These are phyloP conservation scores for Scutellaria barbata DNA, from an alignment of 257 asterid species.

Conservation along the genomic window DNA sequence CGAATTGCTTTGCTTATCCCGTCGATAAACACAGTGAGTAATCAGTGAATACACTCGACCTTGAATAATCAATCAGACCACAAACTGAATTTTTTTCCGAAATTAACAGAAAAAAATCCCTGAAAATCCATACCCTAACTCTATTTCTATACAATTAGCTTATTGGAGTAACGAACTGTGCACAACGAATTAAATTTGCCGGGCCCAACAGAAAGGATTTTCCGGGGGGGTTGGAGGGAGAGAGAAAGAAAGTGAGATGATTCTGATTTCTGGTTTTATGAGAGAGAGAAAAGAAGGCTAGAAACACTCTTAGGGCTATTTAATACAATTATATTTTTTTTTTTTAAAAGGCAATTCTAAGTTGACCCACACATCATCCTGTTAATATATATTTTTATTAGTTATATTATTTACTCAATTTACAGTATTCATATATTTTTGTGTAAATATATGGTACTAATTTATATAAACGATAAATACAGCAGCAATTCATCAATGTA, in stretches of 20 bases:
- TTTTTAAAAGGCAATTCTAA: too few relatives aligned
- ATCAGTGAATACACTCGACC: slow-evolving; percentile 33
- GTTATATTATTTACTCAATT: too few relatives aligned
- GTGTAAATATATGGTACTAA: too few relatives aligned
- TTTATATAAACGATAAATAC: too few relatives aligned
- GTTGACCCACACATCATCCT: too few relatives aligned
- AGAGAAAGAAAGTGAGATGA: slow-evolving; percentile 27
- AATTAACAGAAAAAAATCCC: neutral
- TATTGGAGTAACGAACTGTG: slow-evolving; percentile 24
- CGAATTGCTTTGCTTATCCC: slow-evolving; percentile 15
- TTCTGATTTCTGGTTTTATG: slow-evolving; percentile 26
- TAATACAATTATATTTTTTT: too few relatives aligned
- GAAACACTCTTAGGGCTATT: neutral
- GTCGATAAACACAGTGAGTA: slow-evolving; percentile 27
- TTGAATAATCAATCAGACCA: slow-evolving; percentile 36
- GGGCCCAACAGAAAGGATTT: slow-evolving; percentile 32
- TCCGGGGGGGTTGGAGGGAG: slow-evolving; percentile 28
- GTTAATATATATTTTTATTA: too few relatives aligned
- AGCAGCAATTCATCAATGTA: too few relatives aligned
- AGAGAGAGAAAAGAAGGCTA: slow-evolving; percentile 19
- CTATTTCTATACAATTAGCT: slow-evolving; percentile 14
- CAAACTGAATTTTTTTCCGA: neutral
- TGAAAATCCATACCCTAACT: slow-evolving; percentile 19
- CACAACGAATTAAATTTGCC: slow-evolving; percentile 16
- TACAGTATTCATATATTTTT: too few relatives aligned